These are phyloP conservation scores for Kwoniella sp. DNA, from an alignment of 768 basidiomycete species.

Conservation along the genomic window DNA sequence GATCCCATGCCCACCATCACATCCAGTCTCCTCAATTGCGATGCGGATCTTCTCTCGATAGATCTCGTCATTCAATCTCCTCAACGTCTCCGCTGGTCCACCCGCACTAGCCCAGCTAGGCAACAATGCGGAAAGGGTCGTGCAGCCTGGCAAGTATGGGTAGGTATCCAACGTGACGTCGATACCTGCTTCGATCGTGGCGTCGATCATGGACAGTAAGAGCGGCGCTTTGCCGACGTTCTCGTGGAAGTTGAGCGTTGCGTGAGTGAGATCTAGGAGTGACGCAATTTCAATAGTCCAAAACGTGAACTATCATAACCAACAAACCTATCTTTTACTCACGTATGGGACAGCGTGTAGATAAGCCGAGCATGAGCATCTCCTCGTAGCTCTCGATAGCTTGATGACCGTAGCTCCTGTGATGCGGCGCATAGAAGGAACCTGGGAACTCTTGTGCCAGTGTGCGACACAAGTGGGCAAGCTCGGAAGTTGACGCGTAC, in stretches of 20 bases:
- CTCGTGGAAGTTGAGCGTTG: slow-evolving; percentile 52
- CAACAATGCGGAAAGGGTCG: slow-evolving; percentile 48
- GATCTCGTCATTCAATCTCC: slow-evolving; percentile 33
- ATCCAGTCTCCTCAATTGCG: slow-evolving; percentile 47
- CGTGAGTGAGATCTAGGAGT: slow-evolving; percentile 50
- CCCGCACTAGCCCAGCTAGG: slow-evolving; percentile 51
- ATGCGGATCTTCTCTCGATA: slow-evolving; percentile 43
- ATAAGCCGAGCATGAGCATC: slow-evolving; percentile 46
- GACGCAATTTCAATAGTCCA: slow-evolving; percentile 1
- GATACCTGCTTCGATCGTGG: slow-evolving; percentile 32
- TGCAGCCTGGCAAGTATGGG: slow-evolving; percentile 52
- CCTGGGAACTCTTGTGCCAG: slow-evolving; percentile 42
- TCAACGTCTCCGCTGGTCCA: slow-evolving; percentile 45
- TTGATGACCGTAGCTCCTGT: slow-evolving; percentile 48
- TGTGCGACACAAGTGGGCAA: slow-evolving; percentile 36
- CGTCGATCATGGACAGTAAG: slow-evolving; percentile 45
- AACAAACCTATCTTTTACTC: slow-evolving; percentile 14
- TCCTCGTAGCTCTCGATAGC: slow-evolving; percentile 48
- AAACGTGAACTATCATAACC: neutral
- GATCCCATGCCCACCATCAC: slow-evolving; percentile 54
- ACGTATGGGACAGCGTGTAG: slow-evolving; percentile 50
- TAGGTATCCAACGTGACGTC: slow-evolving; percentile 53
- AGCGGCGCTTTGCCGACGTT: slow-evolving; percentile 47
- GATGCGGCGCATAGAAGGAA: slow-evolving; percentile 53
- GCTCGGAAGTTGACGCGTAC: slow-evolving; percentile 53